Evolutionary conservation across 192 early-diverging fungal species (phyloP).

Genomic region (Backusella psychrophila): DNA sequence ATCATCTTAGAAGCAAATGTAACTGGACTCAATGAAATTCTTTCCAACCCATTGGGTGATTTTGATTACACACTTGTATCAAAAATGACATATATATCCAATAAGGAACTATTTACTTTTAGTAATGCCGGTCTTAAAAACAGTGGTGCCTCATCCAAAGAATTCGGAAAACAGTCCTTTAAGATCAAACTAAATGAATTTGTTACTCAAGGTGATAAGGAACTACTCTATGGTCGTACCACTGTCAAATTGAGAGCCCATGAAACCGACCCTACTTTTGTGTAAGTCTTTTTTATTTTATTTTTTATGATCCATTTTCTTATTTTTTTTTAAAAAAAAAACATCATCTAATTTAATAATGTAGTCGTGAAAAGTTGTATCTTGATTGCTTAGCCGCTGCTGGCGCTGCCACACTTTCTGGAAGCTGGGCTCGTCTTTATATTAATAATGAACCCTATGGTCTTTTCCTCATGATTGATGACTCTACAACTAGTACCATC

Average conservation of each 20-base stretch:
- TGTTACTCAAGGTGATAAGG: conserved; percentile 23
- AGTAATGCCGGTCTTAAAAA: conserved; percentile 38
- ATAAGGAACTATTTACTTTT: conserved; percentile 34
- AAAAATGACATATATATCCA: conserved; percentile 37
- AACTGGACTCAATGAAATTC: conserved; percentile 10
- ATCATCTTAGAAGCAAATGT: conserved; percentile 10
- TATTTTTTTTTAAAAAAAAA: background rate
- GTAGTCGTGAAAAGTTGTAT: conserved; percentile 36
- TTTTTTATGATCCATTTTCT: background rate
- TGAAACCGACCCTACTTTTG: conserved; percentile 43
- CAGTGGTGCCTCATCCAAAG: conserved; percentile 44
- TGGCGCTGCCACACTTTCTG: conserved; percentile 40
- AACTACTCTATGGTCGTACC: conserved; percentile 32
- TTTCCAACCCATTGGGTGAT: background rate
- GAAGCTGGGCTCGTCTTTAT: conserved; percentile 39
- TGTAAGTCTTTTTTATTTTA: conserved; percentile 17
- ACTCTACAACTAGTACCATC: conserved; percentile 19
- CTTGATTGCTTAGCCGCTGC: conserved; percentile 40
- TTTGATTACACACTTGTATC: conserved; percentile 24
- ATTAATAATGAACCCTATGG: conserved; percentile 45
- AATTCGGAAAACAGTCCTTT: conserved; percentile 35
- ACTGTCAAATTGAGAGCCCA: conserved; percentile 46
- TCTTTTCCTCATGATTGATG: conserved; percentile 45
- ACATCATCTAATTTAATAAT: background rate
- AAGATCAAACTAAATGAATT: conserved; percentile 45